Evolutionary conservation across 2,329 filamentous ascomycete species (phyloP).

Genomic region (Thermoascus crustaceus): DNA sequence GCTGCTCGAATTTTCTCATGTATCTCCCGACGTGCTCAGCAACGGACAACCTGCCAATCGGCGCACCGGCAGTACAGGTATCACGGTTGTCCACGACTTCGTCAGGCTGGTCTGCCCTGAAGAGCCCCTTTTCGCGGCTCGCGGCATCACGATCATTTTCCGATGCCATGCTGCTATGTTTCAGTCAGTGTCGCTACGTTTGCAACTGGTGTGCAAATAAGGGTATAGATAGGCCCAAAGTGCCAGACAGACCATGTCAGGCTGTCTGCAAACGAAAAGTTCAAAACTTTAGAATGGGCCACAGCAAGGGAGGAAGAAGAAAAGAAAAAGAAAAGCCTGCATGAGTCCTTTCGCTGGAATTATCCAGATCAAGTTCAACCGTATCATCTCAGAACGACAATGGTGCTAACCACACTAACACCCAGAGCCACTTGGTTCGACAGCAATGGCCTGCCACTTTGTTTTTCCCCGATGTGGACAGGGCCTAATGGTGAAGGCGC

Average conservation of each 20-base stretch:
- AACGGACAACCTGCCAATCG: constrained; percentile 9
- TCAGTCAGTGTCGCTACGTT: neutral
- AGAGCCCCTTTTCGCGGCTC: too few species aligned
- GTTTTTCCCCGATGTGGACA: neutral
- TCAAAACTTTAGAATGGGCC: neutral
- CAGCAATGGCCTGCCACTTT: neutral
- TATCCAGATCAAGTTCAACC: constrained; percentile 40
- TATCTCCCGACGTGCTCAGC: constrained; percentile 22
- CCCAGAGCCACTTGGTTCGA: neutral
- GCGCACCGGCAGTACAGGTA: constrained; percentile 7
- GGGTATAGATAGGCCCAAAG: neutral
- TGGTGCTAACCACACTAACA: too few species aligned
- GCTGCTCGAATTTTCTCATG: constrained; percentile 30
- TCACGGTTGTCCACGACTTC: constrained; percentile 12
- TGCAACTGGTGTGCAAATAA: neutral
- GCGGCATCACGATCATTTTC: too few species aligned
- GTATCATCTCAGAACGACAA: constrained; percentile 37
- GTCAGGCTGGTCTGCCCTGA: constrained; percentile 6
- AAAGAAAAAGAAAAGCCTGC: constrained; percentile 21
- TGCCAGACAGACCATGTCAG: neutral
- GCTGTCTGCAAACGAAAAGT: neutral
- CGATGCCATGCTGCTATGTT: too few species aligned
- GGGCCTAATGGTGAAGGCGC: neutral
- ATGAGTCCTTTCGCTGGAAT: constrained; percentile 40
- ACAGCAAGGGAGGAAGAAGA: neutral